phyloP scores from a whole-genome alignment of 495 filamentous ascomycete genomes.

The Thermochaetoides thermophila region DNA sequence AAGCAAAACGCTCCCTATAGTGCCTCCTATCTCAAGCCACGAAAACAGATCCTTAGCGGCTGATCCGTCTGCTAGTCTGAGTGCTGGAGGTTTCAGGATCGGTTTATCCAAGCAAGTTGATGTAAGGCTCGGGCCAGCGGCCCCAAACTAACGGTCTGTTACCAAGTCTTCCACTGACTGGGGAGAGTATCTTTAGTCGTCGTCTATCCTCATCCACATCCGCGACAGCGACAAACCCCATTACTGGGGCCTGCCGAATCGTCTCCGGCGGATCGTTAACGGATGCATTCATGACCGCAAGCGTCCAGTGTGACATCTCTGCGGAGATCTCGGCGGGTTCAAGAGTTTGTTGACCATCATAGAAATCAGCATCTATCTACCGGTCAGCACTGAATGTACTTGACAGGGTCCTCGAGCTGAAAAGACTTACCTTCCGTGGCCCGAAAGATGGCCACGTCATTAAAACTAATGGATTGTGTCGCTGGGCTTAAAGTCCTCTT shows the following conservation, averaged over 20 bases:
- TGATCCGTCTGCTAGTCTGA: too few relatives aligned
- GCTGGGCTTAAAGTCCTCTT: constrained; percentile 70
- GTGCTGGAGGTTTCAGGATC: too few relatives aligned
- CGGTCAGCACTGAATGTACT: constrained; percentile 19
- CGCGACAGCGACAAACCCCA: constrained; percentile 84
- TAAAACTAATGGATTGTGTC: constrained; percentile 63
- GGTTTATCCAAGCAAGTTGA: constrained; percentile 30
- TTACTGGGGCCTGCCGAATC: constrained; percentile 70
- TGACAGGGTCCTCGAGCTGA: not conserved
- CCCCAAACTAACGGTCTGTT: constrained; percentile 58
- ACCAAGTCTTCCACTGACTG: constrained; percentile 64
- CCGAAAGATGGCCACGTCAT: constrained; percentile 49
- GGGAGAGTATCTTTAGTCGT: constrained; percentile 66
- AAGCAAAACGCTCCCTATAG: too few relatives aligned
- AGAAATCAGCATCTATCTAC: constrained; percentile 11
- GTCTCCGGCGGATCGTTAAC: constrained; percentile 49
- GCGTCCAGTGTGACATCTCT: constrained; percentile 49
- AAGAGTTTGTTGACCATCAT: constrained; percentile 32
- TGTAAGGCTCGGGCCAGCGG: constrained; percentile 38
- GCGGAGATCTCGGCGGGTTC: constrained; percentile 43
- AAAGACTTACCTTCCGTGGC: constrained; percentile 13
- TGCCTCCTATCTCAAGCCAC: too few relatives aligned
- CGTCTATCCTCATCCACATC: constrained; percentile 79
- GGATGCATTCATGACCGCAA: constrained; percentile 66
- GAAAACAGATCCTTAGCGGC: too few relatives aligned